Base-by-base conservation (phyloP, 305 asterid genomes). In the Coffea humblotiana region DNA sequence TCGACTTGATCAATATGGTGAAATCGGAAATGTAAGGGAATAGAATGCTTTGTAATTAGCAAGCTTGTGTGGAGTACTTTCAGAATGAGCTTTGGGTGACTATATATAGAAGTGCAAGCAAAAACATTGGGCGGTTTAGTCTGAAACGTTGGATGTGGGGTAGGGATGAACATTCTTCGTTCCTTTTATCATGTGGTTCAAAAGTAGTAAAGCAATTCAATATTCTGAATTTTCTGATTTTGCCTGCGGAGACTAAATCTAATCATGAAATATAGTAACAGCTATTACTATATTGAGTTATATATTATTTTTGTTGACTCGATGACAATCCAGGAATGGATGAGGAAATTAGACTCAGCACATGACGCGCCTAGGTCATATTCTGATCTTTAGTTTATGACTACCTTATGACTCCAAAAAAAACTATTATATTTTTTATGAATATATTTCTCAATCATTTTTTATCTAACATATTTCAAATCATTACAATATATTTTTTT, bases 41-140 rank as follows among this genome's bases (percentile, higher is more conserved):
- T 25, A 29, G 16, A 37, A 37, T 0, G 15, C 40, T 52, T 68
- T 68, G 23, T 52, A 70, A 52, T 37, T 37, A 37, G 43, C 43
- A 0, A 37, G 54, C 27, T 78, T 78, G 47, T 27, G 81, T 64
- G 79, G 73, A 77, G 45, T 64, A 37, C 43, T 37, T 37, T 66
- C 0, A 15, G 27, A 48, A 13, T 47, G 12, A 8, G 43, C 43
- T 0, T 12, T 23, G 54, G 16, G 48, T 29, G 18, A 0, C 64
- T 78, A 70, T 78, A 54, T 78, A 78, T 69, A 78, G 76, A 48
- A 13, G 35, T 58, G n/a, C 43, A 63, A 21, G 52, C 4, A 15
- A 37, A 23, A 23, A 43, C 15, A 25, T 1, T 32, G 19, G 48
- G 48, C 5, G 13, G 48, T 7, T 1, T 67, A 7, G n/a, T 32